Conservation (phyloP, 2,329 filamentous ascomycete genomes). For the Pseudocercospora crystallina region DNA sequence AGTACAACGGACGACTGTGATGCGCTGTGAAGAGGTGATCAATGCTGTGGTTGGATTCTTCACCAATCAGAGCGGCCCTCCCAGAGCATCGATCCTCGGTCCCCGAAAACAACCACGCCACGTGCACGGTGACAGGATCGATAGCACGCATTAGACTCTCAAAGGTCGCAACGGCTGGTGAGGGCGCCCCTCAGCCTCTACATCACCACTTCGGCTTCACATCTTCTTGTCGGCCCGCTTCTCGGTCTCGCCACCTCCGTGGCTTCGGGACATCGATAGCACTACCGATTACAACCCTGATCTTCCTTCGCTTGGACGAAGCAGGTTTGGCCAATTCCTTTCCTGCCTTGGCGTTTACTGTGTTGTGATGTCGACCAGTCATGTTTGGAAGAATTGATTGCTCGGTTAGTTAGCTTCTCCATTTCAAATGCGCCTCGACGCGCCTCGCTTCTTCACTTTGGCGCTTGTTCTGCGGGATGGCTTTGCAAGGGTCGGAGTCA, state of each 20-base stretch:
- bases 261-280: too few relatives aligned
- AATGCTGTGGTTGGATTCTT: too few relatives aligned
- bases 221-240: neutral
- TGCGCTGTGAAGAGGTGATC: too few relatives aligned
- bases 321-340: neutral
- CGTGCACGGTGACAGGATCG: neutral
- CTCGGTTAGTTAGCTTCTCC: neutral
- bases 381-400: neutral
- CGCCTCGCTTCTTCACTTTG: too few relatives aligned
- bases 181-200: neutral
- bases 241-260: neutral
- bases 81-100: too few relatives aligned
- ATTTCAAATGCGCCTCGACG: conserved; percentile 1
- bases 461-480: too few relatives aligned
- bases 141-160: neutral
- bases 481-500: neutral
- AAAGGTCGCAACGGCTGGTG: neutral
- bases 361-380: neutral
- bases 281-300: neutral
- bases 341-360: neutral
- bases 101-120: conserved; percentile 1
- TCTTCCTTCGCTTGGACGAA: neutral
- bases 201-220: neutral
- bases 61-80: too few relatives aligned
- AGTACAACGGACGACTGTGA: too few relatives aligned